Evolutionary conservation across 768 basidiomycete species (phyloP).

Genomic region (Tricholoma terreum): DNA sequence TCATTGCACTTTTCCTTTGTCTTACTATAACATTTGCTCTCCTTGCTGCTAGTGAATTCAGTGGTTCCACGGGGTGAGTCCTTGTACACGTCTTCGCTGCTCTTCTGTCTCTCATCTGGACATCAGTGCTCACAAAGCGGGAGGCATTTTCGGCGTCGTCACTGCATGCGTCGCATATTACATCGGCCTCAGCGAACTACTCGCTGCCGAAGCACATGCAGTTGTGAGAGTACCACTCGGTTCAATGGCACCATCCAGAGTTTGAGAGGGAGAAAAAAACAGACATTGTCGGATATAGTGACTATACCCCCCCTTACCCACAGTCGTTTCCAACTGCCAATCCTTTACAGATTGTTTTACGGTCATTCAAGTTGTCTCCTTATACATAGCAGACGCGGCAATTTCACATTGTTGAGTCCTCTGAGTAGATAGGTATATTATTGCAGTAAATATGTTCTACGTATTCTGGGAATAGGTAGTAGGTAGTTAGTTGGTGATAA

Average conservation of each 20-base stretch:
- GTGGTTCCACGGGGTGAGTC: slow-evolving; percentile 22
- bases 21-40: slow-evolving; percentile 40
- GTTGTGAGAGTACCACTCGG: slow-evolving; percentile 41
- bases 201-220: slow-evolving; percentile 37
- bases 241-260: neutral
- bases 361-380: no score
- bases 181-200: slow-evolving; percentile 42
- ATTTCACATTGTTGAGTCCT: no score
- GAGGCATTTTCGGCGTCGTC: slow-evolving; percentile 42
- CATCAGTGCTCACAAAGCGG: slow-evolving; percentile 37
- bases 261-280: no score
- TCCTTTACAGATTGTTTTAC: no score
- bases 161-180: slow-evolving; percentile 49
- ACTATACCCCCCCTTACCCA: no score
- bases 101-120: neutral
- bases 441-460: no score
- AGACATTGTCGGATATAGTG: no score
- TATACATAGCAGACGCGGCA: no score
- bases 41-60: slow-evolving; percentile 39
- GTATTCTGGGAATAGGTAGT: no score
- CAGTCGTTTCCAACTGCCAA: no score
- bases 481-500: no score
- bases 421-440: no score
- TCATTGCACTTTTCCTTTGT: slow-evolving; percentile 36
- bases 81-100: neutral